Base-by-base conservation (phyloP, 345 rosid species). In the Balakata baccata region DNA sequence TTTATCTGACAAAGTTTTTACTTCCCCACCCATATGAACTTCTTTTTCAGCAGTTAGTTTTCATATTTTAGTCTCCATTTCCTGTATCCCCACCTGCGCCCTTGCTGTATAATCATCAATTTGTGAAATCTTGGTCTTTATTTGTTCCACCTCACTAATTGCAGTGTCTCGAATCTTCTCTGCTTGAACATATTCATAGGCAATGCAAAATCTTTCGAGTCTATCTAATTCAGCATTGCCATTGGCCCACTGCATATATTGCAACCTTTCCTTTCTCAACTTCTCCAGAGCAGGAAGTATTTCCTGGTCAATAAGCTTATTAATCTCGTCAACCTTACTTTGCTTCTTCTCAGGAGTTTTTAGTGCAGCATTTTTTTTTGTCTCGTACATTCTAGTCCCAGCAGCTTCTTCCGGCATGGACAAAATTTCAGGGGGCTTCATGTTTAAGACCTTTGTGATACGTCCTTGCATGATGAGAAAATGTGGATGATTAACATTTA, bases 341-440 rank as follows among this genome's bases (percentile, higher is more conserved):
- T 95, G 99, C 84, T 95, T 95, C 80, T 91, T 95, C 72, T 95
- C 98, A 41, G 92, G 97, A 7, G 97, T 95, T 85, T 92, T 95
- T 53, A 95, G 50, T 0, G 98, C 97, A 63, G 88, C 87, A 53
- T 92, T 96, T 76, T 95, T 92, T 85, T 95, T 95, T 57, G 92
- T 92, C 79, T 95, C 98, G 7, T 95, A 95, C 99, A 95, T 95
- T 82, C 99, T 87, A 11, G 99, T 95, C 52, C 99, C 99, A 57
- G 97, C 97, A 75, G 98, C 99, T 90, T 95, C 99, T 81, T 95
- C 99, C 23, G 92, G 96, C 99, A 95, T 95, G 18, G 99, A 95
- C 50, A 92, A 73, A 47, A 91, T 95, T 89, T 92, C 98, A 0
- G 98, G 99, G 49, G 99, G 98, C 81, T 95, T 95, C 99, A 95